Percentiles rank a stretch among this genome's conserved stretches.
Evolutionary conservation across 495 filamentous ascomycete species (phyloP).

Genomic region (Aspergillus biplanus): DNA sequence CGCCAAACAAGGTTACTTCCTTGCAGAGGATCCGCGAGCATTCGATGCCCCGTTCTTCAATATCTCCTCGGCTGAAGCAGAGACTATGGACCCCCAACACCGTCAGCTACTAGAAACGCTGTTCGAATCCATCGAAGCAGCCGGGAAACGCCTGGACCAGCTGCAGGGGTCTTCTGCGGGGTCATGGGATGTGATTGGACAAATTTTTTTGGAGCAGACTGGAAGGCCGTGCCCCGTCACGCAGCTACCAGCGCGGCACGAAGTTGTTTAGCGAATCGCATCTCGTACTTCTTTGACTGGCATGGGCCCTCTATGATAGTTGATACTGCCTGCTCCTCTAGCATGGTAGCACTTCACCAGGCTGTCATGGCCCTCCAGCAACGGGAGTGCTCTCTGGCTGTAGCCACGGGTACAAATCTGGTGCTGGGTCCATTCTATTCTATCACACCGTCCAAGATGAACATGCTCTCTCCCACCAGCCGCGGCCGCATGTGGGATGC

Average conservation of each 20-base stretch:
- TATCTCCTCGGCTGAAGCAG: slow-evolving; percentile 34
- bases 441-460: slow-evolving; percentile 36
- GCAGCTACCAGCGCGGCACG: background rate
- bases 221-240: background rate
- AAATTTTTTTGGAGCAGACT: too few species aligned
- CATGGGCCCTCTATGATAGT: slow-evolving; percentile 26
- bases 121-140: slow-evolving; percentile 42
- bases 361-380: slow-evolving; percentile 33
- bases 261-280: background rate
- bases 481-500: slow-evolving; percentile 47
- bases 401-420: slow-evolving; percentile 41
- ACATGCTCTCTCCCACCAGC: slow-evolving; percentile 49
- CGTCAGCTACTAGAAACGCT: slow-evolving; percentile 35
- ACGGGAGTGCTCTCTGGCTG: slow-evolving; percentile 32
- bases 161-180: background rate
- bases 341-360: slow-evolving; percentile 35
- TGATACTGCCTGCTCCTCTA: slow-evolving; percentile 42
- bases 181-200: background rate
- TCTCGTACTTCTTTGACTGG: background rate
- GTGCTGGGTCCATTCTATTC: slow-evolving; percentile 35
- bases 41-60: slow-evolving; percentile 55
- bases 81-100: slow-evolving; percentile 44
- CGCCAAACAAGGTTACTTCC: too few species aligned
- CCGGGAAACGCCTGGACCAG: slow-evolving; percentile 27
- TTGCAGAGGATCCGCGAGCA: too few species aligned